Conservation (phyloP, 2,329 filamentous ascomycete species). For the Tolypocladium endophyticum region DNA sequence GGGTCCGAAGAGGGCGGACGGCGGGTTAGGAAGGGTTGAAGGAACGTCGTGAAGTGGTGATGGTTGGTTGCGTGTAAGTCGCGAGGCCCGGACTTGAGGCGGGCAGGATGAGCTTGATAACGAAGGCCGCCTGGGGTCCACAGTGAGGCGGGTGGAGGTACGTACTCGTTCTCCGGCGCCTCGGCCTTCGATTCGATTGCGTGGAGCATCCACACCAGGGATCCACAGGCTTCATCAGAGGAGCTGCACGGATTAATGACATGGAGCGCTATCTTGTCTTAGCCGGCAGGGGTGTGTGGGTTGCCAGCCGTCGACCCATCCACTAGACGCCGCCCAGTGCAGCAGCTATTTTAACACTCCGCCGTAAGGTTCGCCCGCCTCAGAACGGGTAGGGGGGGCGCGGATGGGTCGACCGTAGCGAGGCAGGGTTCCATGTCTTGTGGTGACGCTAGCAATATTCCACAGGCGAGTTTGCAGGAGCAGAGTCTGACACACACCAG, state of each 20-base stretch:
- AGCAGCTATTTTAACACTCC: slow-evolving; percentile 32
- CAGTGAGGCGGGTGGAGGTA: slow-evolving; percentile 2
- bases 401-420: slow-evolving; percentile 16
- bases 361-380: slow-evolving; percentile 22
- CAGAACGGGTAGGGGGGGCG: slow-evolving; percentile 2
- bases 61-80: slow-evolving; percentile 8
- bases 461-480: slow-evolving; percentile 25
- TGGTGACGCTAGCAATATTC: slow-evolving; percentile 40
- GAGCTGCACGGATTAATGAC: slow-evolving; percentile 22
- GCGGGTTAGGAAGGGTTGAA: slow-evolving; percentile 14
- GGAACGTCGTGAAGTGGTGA: slow-evolving; percentile 26
- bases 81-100: slow-evolving; percentile 6
- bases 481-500: slow-evolving; percentile 37
- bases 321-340: slow-evolving; percentile 16
- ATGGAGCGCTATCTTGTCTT: slow-evolving; percentile 20
- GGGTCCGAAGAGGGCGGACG: background rate
- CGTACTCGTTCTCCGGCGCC: slow-evolving; percentile 4
- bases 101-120: slow-evolving; percentile 16
- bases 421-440: slow-evolving; percentile 19
- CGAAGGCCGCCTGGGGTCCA: slow-evolving; percentile 3
- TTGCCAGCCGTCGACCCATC: background rate
- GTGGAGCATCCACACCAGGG: slow-evolving; percentile 23
- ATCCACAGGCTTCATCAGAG: slow-evolving; percentile 20
- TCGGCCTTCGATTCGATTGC: slow-evolving; percentile 21
- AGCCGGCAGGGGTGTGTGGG: slow-evolving; percentile 15